Evolutionary conservation across 208 protist species (phyloP).

Genomic region (Naegleria fowleri): DNA sequence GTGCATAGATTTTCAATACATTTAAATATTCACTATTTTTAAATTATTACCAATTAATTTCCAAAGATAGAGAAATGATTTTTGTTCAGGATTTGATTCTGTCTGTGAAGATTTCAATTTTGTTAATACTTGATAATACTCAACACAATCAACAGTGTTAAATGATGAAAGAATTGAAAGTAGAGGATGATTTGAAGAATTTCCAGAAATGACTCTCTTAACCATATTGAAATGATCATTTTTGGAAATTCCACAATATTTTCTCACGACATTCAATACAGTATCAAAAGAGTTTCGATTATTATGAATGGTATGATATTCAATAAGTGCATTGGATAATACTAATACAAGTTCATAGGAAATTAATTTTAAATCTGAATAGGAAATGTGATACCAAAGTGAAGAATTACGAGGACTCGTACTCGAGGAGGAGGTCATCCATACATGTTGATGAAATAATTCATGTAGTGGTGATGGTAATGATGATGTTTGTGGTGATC

Average conservation of each 20-base stretch:
- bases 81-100: background rate
- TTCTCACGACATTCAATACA: background rate
- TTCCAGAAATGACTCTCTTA: background rate
- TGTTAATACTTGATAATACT: background rate
- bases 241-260: background rate
- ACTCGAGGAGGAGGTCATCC: no score
- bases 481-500: no score
- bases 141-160: background rate
- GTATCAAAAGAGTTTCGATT: background rate
- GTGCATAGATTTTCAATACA: background rate
- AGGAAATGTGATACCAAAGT: background rate
- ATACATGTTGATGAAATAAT: no score
- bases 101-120: background rate
- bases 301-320: background rate
- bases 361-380: background rate
- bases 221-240: background rate
- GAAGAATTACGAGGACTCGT: background rate
- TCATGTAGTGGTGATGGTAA: no score
- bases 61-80: background rate
- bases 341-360: background rate
- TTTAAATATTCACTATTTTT: background rate
- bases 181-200: background rate
- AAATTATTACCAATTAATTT: background rate
- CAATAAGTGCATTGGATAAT: background rate
- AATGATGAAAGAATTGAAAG: background rate